Evolutionary conservation across 208 protist genomes (phyloP).

Genomic region (Naegleria gruberi): DNA sequence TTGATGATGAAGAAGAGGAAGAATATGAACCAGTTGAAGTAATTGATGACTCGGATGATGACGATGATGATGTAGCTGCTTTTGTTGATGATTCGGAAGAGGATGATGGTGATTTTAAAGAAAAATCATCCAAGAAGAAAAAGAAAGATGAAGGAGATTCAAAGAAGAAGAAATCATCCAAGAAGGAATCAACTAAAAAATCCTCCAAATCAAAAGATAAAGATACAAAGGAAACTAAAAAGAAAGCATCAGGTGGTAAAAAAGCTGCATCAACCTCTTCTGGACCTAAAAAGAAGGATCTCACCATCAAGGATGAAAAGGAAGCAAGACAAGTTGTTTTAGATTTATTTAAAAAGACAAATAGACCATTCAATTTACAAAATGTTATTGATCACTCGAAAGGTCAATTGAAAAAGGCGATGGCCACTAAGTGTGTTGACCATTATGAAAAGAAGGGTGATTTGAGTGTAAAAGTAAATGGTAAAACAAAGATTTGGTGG

Average conservation of each 20-base stretch:
- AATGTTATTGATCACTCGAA: background rate
- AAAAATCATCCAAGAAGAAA: slow-evolving; percentile 2
- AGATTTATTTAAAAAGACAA: background rate
- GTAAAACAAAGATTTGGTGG: slow-evolving; percentile 6
- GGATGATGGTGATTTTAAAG: background rate
- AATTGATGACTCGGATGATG: background rate
- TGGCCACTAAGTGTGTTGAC: background rate
- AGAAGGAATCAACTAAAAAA: slow-evolving; percentile 3
- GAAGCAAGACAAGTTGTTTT: background rate
- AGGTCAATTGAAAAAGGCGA: slow-evolving; percentile 3
- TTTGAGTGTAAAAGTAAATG: background rate
- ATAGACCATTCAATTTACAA: background rate
- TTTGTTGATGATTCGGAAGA: background rate
- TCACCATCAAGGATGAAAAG: background rate
- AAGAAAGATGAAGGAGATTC: background rate
- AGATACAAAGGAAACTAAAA: background rate
- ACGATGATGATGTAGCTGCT: background rate
- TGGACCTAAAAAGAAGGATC: background rate
- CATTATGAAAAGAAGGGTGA: background rate
- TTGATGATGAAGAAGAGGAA: background rate
- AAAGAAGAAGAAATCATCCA: background rate
- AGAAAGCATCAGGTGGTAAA: background rate
- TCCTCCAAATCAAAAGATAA: background rate
- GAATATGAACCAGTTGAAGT: background rate
- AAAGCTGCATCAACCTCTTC: background rate